Evolutionary conservation across 2,329 filamentous ascomycete genomes (phyloP), one percentile per base, ranked within the genome.

Genomic region (Penicillium palitans): DNA sequence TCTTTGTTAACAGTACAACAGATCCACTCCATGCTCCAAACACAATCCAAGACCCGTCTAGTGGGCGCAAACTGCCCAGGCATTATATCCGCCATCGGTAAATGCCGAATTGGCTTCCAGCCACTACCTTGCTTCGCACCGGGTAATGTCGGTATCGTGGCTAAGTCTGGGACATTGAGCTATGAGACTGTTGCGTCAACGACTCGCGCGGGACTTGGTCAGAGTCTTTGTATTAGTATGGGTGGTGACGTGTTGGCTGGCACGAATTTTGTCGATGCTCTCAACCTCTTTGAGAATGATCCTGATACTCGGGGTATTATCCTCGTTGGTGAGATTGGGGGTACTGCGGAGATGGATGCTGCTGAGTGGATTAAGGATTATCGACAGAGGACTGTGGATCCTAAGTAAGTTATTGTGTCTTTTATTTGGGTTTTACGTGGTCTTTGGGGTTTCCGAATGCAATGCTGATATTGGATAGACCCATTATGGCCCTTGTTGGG

Each of bases 31-130:
- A 86, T 91, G 49, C 80, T 93, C 5, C 80, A 84, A 61, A 89
- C 88, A 0, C 90, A 93, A 69, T 87, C 82, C 1, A 88, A 84
- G 64, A 90, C 88, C 0, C 80, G 90, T 7, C 80, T 93, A 0
- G 88, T 93, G 0, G 90, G 90, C 2, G 88, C 90, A n/a, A 93
- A 93, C 70, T 89, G 88, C 21, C 89, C 90, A 0, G 90, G 90
- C 0, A 91, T 93, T 61, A 91, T 93, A 57, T 89, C 88, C 4
- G 87, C 89, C 0, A 83, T 87, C 24, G 87, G 86, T 2, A 84
- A 81, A 66, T 93, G 90, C 65, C 81, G 86, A 45, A 86, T 89
- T 69, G 90, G 90, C 0, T 92, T 93, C 70, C 89, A 92, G 71
- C 90, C 90, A 6, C 77, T 93, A 13, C 84, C 87, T 0, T 90